Conservation (phyloP, 257 asterid species). For the Capsicum chinense region DNA sequence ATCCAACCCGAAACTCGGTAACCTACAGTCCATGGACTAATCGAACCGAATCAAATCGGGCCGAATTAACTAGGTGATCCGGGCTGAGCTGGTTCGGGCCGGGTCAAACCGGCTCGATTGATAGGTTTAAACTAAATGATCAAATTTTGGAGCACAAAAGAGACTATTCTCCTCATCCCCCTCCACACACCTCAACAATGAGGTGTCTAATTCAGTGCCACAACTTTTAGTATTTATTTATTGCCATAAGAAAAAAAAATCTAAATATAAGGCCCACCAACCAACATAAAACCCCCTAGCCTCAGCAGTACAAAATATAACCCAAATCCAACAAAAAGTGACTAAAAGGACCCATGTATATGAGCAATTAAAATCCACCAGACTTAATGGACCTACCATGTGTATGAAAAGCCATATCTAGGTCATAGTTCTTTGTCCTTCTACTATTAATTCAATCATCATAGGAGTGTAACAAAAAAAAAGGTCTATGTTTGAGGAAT, state of each 20-base stretch:
- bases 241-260: neutral
- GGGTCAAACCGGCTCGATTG: too few relatives aligned
- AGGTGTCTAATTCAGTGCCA: conserved; percentile 37
- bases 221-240: conserved; percentile 31
- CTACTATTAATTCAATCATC: neutral
- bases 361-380: conserved; percentile 26
- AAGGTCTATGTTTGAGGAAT: conserved; percentile 27
- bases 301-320: conserved; percentile 2
- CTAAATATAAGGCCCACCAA: conserved; percentile 29
- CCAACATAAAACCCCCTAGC: neutral
- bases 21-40: too few relatives aligned
- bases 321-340: conserved; percentile 33
- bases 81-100: too few relatives aligned
- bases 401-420: conserved; percentile 21
- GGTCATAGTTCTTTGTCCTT: conserved; percentile 22
- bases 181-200: conserved; percentile 17
- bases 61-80: too few relatives aligned
- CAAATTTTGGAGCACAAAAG: neutral
- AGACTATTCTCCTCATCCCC: neutral
- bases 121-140: neutral
- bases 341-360: conserved; percentile 24
- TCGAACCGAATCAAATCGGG: too few relatives aligned
- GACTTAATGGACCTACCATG: conserved; percentile 43
- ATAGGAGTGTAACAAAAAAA: neutral
- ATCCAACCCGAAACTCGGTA: too few relatives aligned